Evolutionary conservation across 2,329 filamentous ascomycete genomes (phyloP), one percentile per base, ranked within the genome.

Genomic region (Karstenula rhodostoma): DNA sequence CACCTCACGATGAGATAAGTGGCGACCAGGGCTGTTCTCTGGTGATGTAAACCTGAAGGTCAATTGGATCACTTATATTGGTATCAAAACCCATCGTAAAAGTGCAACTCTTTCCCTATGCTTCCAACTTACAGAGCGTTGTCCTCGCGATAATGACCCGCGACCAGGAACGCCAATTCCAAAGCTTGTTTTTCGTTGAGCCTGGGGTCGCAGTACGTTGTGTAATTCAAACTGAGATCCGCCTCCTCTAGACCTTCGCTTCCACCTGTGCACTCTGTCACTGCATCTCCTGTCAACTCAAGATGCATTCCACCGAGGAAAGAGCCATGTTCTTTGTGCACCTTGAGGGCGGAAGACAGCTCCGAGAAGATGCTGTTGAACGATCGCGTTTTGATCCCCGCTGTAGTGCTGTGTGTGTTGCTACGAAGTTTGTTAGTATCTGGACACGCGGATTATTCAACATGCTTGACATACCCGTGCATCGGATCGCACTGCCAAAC

Each of bases 401-500:
- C 82, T 0, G 87, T 85, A 0, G 92, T 94, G 50, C 83, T 83
- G 50, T 85, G 83, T 0, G 86, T 89, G 75, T 90, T 90, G 32
- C 80, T 81, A 56, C 8, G 15, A 37, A 22, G 1, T 4, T 29
- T 17, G 61, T 62, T 47, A 60, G 42, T 25, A 32, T 46, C 2
- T 17, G 22, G 10, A 8, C 19, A 17, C 33, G 13, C 23, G 2
- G 13, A 53, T 49, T 13, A 13, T 10, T 32, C 9, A 46, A 48
- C 25, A 48, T 13, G 44, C 23, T 23, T 47, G 17, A 66, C 76
- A 72, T 69, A 79, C 79, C 95, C 95, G 80, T 99, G 95, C 95
- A 99, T 99, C 23, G 95, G 95, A 79, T 99, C 95, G 80, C 94
- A 98, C 81, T 98, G 95, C 94, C 94, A 98, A 69, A 97, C 92